Percentiles rank a stretch among this genome's conserved stretches.
Evolutionary conservation across 345 rosid species (phyloP).

Genomic region (Orychophragmus violaceus): DNA sequence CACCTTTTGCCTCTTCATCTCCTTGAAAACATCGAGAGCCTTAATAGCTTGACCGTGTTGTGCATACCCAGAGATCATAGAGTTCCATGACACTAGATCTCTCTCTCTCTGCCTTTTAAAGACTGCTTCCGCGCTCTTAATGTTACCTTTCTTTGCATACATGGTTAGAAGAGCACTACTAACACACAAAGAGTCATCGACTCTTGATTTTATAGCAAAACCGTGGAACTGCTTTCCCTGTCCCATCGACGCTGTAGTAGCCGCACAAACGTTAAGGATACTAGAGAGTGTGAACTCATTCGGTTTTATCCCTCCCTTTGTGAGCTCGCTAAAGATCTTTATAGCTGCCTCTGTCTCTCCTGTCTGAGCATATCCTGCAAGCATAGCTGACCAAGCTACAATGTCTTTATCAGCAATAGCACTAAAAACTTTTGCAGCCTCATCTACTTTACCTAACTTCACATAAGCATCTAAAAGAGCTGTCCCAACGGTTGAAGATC

Average conservation of each 20-base stretch:
- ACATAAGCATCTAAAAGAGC: constrained; percentile 82
- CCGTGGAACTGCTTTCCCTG: constrained; percentile 89
- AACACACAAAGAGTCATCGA: constrained; percentile 50
- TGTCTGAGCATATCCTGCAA: constrained; percentile 65
- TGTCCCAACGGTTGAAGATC: constrained; percentile 59
- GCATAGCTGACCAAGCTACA: constrained; percentile 92
- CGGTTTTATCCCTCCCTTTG: constrained; percentile 48
- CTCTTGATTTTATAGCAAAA: constrained; percentile 55
- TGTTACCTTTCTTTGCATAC: constrained; percentile 85
- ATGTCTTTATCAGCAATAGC: constrained; percentile 60
- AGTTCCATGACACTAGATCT: constrained; percentile 65
- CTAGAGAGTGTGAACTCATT: constrained; percentile 83
- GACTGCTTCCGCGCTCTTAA: constrained; percentile 57
- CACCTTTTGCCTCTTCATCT: constrained; percentile 50
- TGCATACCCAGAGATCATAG: constrained; percentile 60
- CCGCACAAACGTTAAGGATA: constrained; percentile 63
- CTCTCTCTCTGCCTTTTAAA: constrained; percentile 65
- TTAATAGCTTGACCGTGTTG: constrained; percentile 69
- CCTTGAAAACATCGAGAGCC: constrained; percentile 61
- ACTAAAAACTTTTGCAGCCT: constrained; percentile 54
- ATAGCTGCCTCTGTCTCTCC: constrained; percentile 70
- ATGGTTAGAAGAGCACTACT: constrained; percentile 79
- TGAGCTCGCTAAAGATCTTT: constrained; percentile 42
- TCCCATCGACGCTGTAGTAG: constrained; percentile 54
- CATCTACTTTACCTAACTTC: constrained; percentile 45